Percentiles rank a stretch among this genome's conserved stretches.
Evolutionary conservation across 2,329 filamentous ascomycete genomes (phyloP).

Genomic region (Pseudofabraea citricarpa): DNA sequence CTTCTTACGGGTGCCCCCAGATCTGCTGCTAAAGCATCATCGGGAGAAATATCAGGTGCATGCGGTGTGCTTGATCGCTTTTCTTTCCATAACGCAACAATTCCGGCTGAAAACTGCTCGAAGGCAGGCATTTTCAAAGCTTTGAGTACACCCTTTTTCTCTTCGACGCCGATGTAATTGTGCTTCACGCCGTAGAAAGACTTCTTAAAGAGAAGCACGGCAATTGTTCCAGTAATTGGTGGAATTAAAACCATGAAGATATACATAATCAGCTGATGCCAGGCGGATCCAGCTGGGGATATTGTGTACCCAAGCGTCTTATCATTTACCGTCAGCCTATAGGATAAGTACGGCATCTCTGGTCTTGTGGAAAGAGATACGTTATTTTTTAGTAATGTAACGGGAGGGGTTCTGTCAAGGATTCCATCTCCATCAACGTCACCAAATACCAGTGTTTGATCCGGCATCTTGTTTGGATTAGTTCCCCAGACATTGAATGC

Average conservation of each 20-base stretch:
- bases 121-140: not conserved
- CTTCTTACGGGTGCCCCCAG: constrained; percentile 25
- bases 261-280: not conserved
- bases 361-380: constrained; percentile 54
- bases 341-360: constrained; percentile 47
- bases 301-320: constrained; percentile 1
- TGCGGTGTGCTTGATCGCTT: not conserved
- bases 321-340: constrained; percentile 46
- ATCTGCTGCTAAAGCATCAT: not conserved
- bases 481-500: constrained; percentile 64
- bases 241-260: not conserved
- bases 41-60: not conserved
- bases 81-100: not conserved
- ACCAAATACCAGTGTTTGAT: constrained; percentile 53
- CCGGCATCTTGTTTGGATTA: constrained; percentile 57
- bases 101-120: not conserved
- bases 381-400: constrained; percentile 47
- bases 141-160: not conserved
- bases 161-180: not conserved
- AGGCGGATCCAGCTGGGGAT: not conserved
- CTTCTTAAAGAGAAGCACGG: constrained; percentile 1
- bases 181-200: constrained; percentile 1
- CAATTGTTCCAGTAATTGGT: not conserved
- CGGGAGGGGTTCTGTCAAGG: constrained; percentile 56
- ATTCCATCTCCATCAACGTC: constrained; percentile 57